These are phyloP conservation scores for Ascoidea tarda DNA, from an alignment of 805 yeast species.

Conservation along the genomic window DNA sequence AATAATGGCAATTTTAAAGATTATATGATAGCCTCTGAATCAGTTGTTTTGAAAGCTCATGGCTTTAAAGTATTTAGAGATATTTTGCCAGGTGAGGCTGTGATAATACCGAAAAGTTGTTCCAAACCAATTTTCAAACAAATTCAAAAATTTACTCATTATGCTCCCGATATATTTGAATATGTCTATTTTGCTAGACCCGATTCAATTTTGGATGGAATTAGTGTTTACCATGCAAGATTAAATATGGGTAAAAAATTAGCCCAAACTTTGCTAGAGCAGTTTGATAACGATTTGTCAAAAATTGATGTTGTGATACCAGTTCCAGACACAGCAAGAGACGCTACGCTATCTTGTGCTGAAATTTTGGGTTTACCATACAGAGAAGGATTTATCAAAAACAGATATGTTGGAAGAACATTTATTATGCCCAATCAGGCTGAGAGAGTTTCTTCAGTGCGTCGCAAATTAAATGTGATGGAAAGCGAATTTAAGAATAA, in stretches of 20 bases:
- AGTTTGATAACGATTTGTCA: slow-evolving; percentile 34
- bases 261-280: slow-evolving; percentile 49
- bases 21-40: slow-evolving; percentile 91
- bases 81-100: slow-evolving; percentile 91
- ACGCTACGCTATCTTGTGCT: slow-evolving; percentile 87
- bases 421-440: slow-evolving; percentile 97
- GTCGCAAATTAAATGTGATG: slow-evolving; percentile 95
- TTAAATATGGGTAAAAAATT: slow-evolving; percentile 87
- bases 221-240: slow-evolving; percentile 86
- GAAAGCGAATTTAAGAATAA: slow-evolving; percentile 77
- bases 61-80: slow-evolving; percentile 73
- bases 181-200: slow-evolving; percentile 98
- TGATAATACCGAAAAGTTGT: slow-evolving; percentile 71
- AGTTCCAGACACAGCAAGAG: slow-evolving; percentile 95
- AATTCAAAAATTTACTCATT: slow-evolving; percentile 60
- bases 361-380: slow-evolving; percentile 68
- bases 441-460: slow-evolving; percentile 84
- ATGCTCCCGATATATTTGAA: slow-evolving; percentile 93
- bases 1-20: slow-evolving; percentile 68
- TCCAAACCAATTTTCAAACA: slow-evolving; percentile 72
- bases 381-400: slow-evolving; percentile 94
- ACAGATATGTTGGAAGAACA: slow-evolving; percentile 94
- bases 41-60: slow-evolving; percentile 88
- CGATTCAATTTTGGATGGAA: slow-evolving; percentile 92
- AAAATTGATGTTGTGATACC: slow-evolving; percentile 89